These are phyloP conservation scores for Jamesozyma rosinii DNA, from an alignment of 805 yeast genomes.

Conservation along the genomic window DNA sequence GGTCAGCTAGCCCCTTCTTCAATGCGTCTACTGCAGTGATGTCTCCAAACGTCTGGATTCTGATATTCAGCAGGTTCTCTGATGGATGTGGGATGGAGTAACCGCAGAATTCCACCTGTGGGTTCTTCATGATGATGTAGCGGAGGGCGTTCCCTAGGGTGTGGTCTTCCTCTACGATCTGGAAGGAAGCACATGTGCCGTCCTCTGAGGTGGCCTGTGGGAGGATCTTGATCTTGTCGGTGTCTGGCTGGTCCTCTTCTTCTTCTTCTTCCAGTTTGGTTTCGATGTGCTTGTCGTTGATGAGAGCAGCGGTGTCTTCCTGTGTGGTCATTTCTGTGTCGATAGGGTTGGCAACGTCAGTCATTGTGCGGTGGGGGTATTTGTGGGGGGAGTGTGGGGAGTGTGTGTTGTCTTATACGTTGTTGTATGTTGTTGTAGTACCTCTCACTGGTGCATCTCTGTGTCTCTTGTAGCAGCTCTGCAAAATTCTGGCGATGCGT, in stretches of 20 bases:
- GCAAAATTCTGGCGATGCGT: no score
- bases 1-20: constrained; percentile 81
- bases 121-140: constrained; percentile 92
- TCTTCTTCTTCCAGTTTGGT: constrained; percentile 18
- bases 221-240: constrained; percentile 47
- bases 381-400: no score
- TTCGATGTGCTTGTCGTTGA: neutral
- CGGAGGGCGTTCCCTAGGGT: constrained; percentile 91
- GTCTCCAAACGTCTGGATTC: constrained; percentile 86
- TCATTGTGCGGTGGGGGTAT: no score
- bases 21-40: constrained; percentile 87
- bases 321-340: constrained; percentile 8
- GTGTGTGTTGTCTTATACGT: no score
- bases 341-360: no score
- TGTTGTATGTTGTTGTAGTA: no score
- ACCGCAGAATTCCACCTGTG: constrained; percentile 96
- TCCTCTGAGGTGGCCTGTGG: constrained; percentile 86
- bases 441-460: no score
- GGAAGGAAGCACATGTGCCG: constrained; percentile 91
- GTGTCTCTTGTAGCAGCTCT: no score
- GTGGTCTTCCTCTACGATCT: constrained; percentile 88
- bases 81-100: constrained; percentile 98
- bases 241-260: constrained; percentile 37
- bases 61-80: constrained; percentile 75
- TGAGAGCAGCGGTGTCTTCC: constrained; percentile 1